A percentile compares a stretch with the other conserved stretches of the same genome.
Evolutionary conservation across 768 basidiomycete genomes (phyloP).

Genomic region (Gelatoporia subvermispora): DNA sequence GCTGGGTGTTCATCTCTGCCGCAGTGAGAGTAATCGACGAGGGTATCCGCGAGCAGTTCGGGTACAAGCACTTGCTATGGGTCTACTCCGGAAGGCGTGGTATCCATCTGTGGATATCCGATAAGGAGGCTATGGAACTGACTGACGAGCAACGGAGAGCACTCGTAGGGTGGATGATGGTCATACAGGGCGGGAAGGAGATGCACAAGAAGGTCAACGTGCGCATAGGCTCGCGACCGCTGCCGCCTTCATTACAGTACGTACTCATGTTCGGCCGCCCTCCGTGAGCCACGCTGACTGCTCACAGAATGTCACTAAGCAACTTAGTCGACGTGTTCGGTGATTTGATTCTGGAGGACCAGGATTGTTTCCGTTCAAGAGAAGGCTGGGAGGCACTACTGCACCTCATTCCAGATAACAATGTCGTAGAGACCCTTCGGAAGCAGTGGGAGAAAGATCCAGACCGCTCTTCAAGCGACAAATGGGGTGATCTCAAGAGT

Average conservation of each 20-base stretch:
- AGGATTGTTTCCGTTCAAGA: slow-evolving; percentile 72
- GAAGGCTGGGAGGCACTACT: slow-evolving; percentile 74
- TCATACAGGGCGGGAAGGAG: slow-evolving; percentile 78
- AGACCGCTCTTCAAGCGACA: slow-evolving; percentile 52
- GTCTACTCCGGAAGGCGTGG: slow-evolving; percentile 98
- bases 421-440: slow-evolving; percentile 43
- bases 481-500: slow-evolving; percentile 66
- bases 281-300: slow-evolving; percentile 3
- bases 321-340: slow-evolving; percentile 54
- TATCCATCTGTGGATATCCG: slow-evolving; percentile 97
- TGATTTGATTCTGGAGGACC: slow-evolving; percentile 70
- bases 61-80: slow-evolving; percentile 88
- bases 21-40: slow-evolving; percentile 85
- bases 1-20: slow-evolving; percentile 92
- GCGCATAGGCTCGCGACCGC: slow-evolving; percentile 35
- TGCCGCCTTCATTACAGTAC: slow-evolving; percentile 76
- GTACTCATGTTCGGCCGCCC: slow-evolving; percentile 6
- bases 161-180: slow-evolving; percentile 82
- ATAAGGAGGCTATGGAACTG: slow-evolving; percentile 79
- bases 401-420: slow-evolving; percentile 64
- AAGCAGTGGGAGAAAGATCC: slow-evolving; percentile 55
- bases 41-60: slow-evolving; percentile 82
- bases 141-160: slow-evolving; percentile 89
- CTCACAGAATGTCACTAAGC: slow-evolving; percentile 30
- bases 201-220: slow-evolving; percentile 81